A percentile compares a stretch with the other conserved stretches of the same genome.
Evolutionary conservation across 2,329 filamentous ascomycete genomes (phyloP).

Genomic region (Pestalotiopsis sp.): DNA sequence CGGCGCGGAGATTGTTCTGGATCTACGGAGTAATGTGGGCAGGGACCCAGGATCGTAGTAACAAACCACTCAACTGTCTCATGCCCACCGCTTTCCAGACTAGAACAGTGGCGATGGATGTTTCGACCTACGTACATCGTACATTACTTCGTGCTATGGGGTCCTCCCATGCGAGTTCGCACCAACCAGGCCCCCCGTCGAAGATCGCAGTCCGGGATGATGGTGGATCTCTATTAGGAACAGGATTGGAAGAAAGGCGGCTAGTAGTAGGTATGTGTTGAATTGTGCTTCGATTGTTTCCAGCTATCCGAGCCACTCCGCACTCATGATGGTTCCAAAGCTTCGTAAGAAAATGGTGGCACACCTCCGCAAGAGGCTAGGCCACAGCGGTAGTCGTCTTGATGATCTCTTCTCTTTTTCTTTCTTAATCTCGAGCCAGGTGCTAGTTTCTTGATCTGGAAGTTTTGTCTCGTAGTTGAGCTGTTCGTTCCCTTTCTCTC

Average conservation of each 20-base stretch:
- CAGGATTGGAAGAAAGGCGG: neutral
- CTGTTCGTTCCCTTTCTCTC: neutral
- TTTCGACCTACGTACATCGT: neutral
- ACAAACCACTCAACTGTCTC: neutral
- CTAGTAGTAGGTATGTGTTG: neutral
- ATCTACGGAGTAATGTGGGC: conserved; percentile 1
- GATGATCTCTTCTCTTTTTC: neutral
- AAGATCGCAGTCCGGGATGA: neutral
- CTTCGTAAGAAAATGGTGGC: neutral
- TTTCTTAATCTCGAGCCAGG: neutral
- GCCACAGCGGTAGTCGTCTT: neutral
- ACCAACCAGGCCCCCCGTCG: neutral
- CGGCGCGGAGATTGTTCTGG: conserved; percentile 9
- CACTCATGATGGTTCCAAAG: neutral
- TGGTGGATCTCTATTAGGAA: neutral
- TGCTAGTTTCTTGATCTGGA: neutral
- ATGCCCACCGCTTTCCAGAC: neutral
- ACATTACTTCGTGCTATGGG: neutral
- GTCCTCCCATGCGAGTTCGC: neutral
- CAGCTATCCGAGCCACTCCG: neutral
- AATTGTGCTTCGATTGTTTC: neutral
- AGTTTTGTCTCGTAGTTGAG: neutral
- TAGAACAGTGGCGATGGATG: neutral
- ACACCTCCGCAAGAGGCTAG: neutral
- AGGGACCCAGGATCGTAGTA: neutral